Conservation (phyloP, 2,329 filamentous ascomycete genomes). For the Neonectria coccinea region DNA sequence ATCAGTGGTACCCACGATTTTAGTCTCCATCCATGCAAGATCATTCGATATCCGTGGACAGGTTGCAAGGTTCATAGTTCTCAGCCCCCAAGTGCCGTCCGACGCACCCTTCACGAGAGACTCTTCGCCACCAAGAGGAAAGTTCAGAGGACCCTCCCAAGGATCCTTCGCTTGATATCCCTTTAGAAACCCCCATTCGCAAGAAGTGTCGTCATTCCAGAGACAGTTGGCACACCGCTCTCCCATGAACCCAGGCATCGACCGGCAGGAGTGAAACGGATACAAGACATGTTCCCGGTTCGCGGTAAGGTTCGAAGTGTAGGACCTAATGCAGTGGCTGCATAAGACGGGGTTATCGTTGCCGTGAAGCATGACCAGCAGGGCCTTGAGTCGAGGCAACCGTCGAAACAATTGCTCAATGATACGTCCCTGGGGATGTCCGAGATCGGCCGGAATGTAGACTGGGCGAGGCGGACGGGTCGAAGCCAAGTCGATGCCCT, state of each 20-base stretch:
- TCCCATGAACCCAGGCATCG: background rate
- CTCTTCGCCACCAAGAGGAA: background rate
- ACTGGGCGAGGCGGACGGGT: background rate
- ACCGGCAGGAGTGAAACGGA: conserved; percentile 3
- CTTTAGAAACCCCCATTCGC: background rate
- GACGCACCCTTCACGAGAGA: background rate
- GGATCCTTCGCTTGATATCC: background rate
- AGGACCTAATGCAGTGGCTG: background rate
- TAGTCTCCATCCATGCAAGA: background rate
- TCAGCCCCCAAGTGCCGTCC: background rate
- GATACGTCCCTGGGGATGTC: conserved; percentile 5
- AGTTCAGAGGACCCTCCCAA: background rate
- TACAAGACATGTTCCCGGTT: background rate
- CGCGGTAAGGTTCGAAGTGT: too few species aligned
- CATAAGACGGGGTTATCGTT: background rate
- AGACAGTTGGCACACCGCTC: conserved; percentile 6
- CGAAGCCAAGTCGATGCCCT: background rate
- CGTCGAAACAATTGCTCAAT: background rate
- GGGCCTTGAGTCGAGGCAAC: conserved; percentile 1
- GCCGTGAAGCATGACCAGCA: conserved; percentile 7
- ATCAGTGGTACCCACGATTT: background rate
- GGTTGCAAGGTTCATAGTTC: background rate
- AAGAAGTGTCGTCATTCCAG: background rate
- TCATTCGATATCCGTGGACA: background rate
- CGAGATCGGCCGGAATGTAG: conserved; percentile 17